Percentiles rank a stretch among this genome's conserved stretches.
Evolutionary conservation across 192 early-diverging fungal genomes (phyloP).

Genomic region (Oehlia diaphana): DNA sequence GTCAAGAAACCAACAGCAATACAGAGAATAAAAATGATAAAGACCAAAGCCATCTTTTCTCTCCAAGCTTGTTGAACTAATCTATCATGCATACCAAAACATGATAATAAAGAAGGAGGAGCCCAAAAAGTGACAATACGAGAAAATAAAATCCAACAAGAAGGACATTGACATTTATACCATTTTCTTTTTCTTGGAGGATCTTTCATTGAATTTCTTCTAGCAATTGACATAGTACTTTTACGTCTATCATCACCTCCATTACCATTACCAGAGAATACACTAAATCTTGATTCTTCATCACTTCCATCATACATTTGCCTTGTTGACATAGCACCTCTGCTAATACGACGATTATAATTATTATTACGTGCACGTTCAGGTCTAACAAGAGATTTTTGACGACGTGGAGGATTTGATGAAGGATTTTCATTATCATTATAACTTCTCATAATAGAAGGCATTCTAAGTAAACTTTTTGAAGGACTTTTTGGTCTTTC

Average conservation of each 20-base stretch:
- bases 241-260: slow-evolving; percentile 37
- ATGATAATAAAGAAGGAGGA: slow-evolving; percentile 7
- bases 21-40: slow-evolving; percentile 76
- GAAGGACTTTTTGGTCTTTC: background rate
- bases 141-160: slow-evolving; percentile 12
- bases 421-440: background rate
- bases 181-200: slow-evolving; percentile 33
- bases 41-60: slow-evolving; percentile 89
- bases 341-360: slow-evolving; percentile 47
- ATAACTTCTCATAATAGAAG: background rate
- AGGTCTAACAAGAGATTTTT: slow-evolving; percentile 71
- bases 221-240: background rate
- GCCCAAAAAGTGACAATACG: slow-evolving; percentile 4
- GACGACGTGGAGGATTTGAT: slow-evolving; percentile 30
- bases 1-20: slow-evolving; percentile 77
- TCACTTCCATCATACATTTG: slow-evolving; percentile 38
- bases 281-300: slow-evolving; percentile 36
- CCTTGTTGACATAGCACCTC: slow-evolving; percentile 43
- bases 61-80: slow-evolving; percentile 80
- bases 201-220: slow-evolving; percentile 17
- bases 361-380: slow-evolving; percentile 50
- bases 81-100: slow-evolving; percentile 32
- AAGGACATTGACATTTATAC: slow-evolving; percentile 16
- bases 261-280: slow-evolving; percentile 31
- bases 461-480: background rate